These are phyloP conservation scores for Paraconiothyrium brasiliense DNA, from an alignment of 2,329 filamentous ascomycete species.

Conservation along the genomic window DNA sequence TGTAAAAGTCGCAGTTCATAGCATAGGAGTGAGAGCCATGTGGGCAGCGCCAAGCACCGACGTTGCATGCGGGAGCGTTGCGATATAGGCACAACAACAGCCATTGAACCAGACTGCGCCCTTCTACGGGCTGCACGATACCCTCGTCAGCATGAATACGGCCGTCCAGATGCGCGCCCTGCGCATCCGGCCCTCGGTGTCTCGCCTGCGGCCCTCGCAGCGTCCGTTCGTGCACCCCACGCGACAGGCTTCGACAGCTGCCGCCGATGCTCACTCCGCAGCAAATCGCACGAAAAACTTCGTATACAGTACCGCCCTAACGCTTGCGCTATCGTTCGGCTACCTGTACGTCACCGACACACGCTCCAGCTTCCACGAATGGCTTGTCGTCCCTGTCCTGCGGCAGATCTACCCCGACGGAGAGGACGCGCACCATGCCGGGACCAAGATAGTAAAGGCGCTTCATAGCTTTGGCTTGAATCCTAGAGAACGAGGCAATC, in stretches of 20 bases:
- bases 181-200: conserved; percentile 35
- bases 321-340: conserved; percentile 56
- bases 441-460: conserved; percentile 74
- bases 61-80: conserved; percentile 3
- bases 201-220: conserved; percentile 26
- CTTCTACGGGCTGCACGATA: conserved; percentile 29
- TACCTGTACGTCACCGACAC: conserved; percentile 65
- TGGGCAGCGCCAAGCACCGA: conserved; percentile 8
- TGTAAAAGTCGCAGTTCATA: too few relatives aligned
- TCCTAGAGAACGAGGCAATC: conserved; percentile 79
- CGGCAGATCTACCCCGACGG: conserved; percentile 76
- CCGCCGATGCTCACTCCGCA: conserved; percentile 50
- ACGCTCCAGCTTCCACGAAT: conserved; percentile 63
- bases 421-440: conserved; percentile 90
- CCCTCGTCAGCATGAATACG: conserved; percentile 35
- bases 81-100: conserved; percentile 8
- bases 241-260: conserved; percentile 38
- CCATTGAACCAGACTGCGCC: conserved; percentile 32
- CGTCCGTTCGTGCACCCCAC: conserved; percentile 30
- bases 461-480: conserved; percentile 80
- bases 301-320: conserved; percentile 64
- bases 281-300: conserved; percentile 60
- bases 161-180: conserved; percentile 41
- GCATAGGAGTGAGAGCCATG: not conserved
- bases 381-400: conserved; percentile 67